Conservation (phyloP, 805 yeast species). For the Barnettozyma botsteinii region DNA sequence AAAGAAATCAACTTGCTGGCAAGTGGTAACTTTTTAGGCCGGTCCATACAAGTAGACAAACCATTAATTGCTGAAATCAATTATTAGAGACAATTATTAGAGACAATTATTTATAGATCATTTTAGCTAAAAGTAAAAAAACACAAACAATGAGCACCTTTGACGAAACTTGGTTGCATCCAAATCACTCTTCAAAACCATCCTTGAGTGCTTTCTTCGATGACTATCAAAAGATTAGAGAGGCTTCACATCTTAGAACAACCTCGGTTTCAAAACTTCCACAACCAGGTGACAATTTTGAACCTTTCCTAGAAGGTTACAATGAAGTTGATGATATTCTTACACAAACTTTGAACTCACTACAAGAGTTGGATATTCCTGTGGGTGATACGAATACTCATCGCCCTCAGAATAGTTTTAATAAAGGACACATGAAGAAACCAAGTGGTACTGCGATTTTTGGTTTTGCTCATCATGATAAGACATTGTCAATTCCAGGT, state of each 20-base stretch:
- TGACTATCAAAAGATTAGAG: constrained; percentile 4
- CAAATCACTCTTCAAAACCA: constrained; percentile 5
- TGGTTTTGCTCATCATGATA: constrained; percentile 62
- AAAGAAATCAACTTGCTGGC: constrained; percentile 12
- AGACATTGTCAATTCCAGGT: constrained; percentile 58
- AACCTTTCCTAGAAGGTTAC: constrained; percentile 12
- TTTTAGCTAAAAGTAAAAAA: too few species aligned
- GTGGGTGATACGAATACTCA: constrained; percentile 22
- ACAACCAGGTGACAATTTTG: constrained; percentile 15
- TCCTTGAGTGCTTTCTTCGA: constrained; percentile 7
- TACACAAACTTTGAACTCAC: constrained; percentile 47
- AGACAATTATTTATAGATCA: too few species aligned
- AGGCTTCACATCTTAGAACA: not conserved
- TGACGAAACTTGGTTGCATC: constrained; percentile 5
- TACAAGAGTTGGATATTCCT: constrained; percentile 64
- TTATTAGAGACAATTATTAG: too few species aligned
- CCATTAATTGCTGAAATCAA: too few species aligned
- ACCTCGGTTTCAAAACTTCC: constrained; percentile 1
- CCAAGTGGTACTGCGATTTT: constrained; percentile 78
- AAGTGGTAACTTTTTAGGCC: constrained; percentile 8
- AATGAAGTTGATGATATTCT: constrained; percentile 40
- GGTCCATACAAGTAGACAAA: constrained; percentile 1
- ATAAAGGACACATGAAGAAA: constrained; percentile 46
- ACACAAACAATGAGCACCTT: constrained; percentile 6
- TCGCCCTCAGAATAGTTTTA: not conserved